Evolutionary conservation across 352 stramenopile species (phyloP).

Genomic region (Phytophthora megakarya): DNA sequence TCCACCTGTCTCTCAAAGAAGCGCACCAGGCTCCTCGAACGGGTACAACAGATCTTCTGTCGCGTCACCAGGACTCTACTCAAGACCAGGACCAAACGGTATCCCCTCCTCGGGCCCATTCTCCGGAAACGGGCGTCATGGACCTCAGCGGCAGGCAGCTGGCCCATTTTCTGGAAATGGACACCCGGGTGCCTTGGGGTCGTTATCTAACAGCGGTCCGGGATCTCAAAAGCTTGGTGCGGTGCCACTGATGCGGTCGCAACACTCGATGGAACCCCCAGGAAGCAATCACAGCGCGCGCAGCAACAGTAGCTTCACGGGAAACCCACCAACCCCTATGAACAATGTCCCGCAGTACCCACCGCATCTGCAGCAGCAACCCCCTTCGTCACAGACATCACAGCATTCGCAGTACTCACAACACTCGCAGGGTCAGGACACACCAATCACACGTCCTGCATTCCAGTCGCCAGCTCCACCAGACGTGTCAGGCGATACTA

Average conservation of each 20-base stretch:
- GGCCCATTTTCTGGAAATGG: constrained; percentile 36
- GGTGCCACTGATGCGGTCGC: constrained; percentile 24
- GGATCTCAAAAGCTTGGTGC: constrained; percentile 15
- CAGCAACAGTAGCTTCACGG: constrained; percentile 33
- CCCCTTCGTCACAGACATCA: constrained; percentile 29
- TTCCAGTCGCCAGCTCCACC: constrained; percentile 26
- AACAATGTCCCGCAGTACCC: constrained; percentile 16
- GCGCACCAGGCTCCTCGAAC: constrained; percentile 27
- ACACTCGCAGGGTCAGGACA: constrained; percentile 14
- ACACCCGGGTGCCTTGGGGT: constrained; percentile 15
- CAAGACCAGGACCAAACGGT: constrained; percentile 6
- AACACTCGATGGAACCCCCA: constrained; percentile 39
- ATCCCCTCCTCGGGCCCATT: constrained; percentile 26
- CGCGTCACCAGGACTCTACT: constrained; percentile 17
- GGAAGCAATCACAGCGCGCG: constrained; percentile 42
- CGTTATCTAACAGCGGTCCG: constrained; percentile 27
- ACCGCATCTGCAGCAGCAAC: constrained; percentile 24
- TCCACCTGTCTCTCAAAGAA: constrained; percentile 36
- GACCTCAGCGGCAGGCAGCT: constrained; percentile 31
- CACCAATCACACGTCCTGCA: constrained; percentile 6
- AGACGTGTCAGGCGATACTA: constrained; percentile 10
- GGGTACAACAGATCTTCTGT: constrained; percentile 28
- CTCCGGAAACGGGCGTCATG: constrained; percentile 31
- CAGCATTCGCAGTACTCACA: constrained; percentile 32
- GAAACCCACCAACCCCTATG: constrained; percentile 12